Evolutionary conservation across 2,329 filamentous ascomycete species (phyloP).

Genomic region (Fusarium abutilonis): DNA sequence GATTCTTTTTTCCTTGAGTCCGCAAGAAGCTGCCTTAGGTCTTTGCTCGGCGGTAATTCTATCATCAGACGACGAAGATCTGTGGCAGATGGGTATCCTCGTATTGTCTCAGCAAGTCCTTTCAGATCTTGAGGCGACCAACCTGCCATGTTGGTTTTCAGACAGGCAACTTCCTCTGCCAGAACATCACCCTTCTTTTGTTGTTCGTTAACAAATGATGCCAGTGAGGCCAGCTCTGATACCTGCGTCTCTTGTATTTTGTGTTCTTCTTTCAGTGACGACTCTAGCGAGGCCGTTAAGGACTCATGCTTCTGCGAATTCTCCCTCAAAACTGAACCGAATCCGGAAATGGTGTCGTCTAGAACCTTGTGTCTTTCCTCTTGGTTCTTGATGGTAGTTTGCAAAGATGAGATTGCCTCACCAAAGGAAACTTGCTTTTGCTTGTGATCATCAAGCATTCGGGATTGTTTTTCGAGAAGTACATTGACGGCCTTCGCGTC

Average conservation of each 20-base stretch:
- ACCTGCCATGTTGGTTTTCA: background rate
- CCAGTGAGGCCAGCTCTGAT: constrained; percentile 8
- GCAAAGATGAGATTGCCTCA: constrained; percentile 5
- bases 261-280: background rate
- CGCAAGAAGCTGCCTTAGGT: constrained; percentile 11
- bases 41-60: constrained; percentile 14
- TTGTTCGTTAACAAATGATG: constrained; percentile 4
- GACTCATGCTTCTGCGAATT: constrained; percentile 5
- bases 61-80: constrained; percentile 9
- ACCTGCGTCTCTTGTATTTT: background rate
- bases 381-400: constrained; percentile 6
- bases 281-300: constrained; percentile 8
- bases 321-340: constrained; percentile 3
- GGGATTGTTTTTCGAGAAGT: constrained; percentile 2
- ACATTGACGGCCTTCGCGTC: background rate
- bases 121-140: constrained; percentile 11
- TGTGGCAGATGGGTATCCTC: constrained; percentile 12
- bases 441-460: constrained; percentile 7
- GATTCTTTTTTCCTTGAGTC: constrained; percentile 15
- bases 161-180: constrained; percentile 7
- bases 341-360: constrained; percentile 3
- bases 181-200: constrained; percentile 7
- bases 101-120: constrained; percentile 3
- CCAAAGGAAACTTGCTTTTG: constrained; percentile 16
- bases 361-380: constrained; percentile 7